These are phyloP conservation scores for Penicillium palitans DNA, from an alignment of 2,329 filamentous ascomycete species.

Conservation along the genomic window DNA sequence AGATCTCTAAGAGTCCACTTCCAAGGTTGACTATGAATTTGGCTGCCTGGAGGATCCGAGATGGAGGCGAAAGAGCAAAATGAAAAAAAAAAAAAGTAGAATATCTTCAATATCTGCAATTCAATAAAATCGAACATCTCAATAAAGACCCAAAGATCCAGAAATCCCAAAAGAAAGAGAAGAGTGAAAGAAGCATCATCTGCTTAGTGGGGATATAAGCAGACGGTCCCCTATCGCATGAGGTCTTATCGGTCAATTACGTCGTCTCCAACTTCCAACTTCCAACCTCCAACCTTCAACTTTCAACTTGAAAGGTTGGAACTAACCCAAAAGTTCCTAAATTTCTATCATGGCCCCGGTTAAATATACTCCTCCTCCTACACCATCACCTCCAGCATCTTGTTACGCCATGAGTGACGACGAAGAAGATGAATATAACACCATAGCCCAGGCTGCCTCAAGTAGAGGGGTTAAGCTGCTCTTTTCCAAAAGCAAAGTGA, in stretches of 20 bases:
- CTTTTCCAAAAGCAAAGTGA: constrained; percentile 93
- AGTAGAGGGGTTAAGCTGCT: constrained; percentile 88
- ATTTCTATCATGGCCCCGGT: constrained; percentile 34
- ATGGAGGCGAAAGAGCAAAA: background rate
- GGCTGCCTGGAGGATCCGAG: constrained; percentile 7
- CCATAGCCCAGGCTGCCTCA: constrained; percentile 75
- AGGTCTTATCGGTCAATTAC: constrained; percentile 11
- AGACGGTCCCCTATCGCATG: background rate
- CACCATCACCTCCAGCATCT: constrained; percentile 75
- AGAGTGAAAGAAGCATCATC: background rate
- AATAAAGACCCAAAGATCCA: no score
- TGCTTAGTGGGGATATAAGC: background rate
- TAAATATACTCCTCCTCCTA: constrained; percentile 42
- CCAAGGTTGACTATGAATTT: background rate
- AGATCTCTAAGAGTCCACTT: no score
- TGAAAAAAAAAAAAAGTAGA: background rate
- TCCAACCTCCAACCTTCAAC: background rate
- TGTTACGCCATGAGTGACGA: constrained; percentile 97
- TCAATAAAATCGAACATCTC: background rate
- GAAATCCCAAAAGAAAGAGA: background rate
- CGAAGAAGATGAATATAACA: constrained; percentile 93
- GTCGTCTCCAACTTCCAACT: constrained; percentile 2
- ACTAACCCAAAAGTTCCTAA: background rate
- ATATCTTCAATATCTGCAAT: background rate
- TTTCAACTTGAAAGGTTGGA: background rate